Conservation (phyloP, 78 protist genomes). For the Diacronema lutheri region DNA sequence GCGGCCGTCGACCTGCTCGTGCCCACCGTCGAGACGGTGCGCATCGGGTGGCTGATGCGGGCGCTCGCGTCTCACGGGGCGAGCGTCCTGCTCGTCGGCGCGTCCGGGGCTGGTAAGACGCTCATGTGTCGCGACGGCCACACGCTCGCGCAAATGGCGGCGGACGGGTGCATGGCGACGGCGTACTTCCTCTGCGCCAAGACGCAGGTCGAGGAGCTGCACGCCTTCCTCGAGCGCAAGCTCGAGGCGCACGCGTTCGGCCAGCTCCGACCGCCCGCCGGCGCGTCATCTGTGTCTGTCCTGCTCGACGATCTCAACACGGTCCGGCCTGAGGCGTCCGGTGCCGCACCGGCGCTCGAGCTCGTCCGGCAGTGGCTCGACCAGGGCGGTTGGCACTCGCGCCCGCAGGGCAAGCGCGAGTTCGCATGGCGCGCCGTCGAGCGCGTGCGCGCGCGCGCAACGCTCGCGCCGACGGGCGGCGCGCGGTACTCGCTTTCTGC, state of each 20-base stretch:
- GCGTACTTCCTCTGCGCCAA: no score
- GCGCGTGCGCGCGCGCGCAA: neutral
- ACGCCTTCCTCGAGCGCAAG: slow-evolving; percentile 24
- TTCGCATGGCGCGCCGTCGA: neutral
- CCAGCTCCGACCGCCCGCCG: neutral
- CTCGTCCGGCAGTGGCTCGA: slow-evolving; percentile 78
- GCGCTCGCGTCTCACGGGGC: neutral
- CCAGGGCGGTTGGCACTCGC: slow-evolving; percentile 55
- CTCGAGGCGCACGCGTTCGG: neutral
- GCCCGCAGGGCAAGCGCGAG: neutral
- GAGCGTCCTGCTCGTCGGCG: slow-evolving; percentile 72
- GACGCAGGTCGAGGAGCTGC: slow-evolving; percentile 1
- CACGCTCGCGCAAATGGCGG: no score
- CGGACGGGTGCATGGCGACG: no score
- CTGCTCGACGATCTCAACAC: slow-evolving; percentile 75
- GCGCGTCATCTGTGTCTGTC: neutral
- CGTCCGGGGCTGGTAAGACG: slow-evolving; percentile 92
- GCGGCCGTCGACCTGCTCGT: neutral
- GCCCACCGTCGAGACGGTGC: slow-evolving; percentile 52
- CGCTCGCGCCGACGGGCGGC: slow-evolving; percentile 37
- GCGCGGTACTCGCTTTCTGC: neutral
- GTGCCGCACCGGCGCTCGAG: slow-evolving; percentile 76
- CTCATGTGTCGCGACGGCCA: slow-evolving; percentile 52
- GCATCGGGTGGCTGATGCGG: slow-evolving; percentile 22
- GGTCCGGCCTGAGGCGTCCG: slow-evolving; percentile 78